Base-by-base conservation (phyloP, 495 filamentous ascomycete genomes). In the Aspergillus sclerotiicarbonarius region DNA sequence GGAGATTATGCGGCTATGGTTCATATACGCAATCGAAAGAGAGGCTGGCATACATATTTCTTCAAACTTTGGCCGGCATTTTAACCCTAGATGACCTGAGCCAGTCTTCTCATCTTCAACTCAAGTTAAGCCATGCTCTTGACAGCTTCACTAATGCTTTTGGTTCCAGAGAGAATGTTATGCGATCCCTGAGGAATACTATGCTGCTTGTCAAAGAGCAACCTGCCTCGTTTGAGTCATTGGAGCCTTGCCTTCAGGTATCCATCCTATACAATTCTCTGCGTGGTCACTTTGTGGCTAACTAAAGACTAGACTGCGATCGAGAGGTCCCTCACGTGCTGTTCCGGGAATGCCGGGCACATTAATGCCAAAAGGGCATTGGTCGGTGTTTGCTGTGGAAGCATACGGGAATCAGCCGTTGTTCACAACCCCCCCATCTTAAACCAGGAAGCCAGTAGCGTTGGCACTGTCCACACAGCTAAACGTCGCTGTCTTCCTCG, bases 191-290 rank as follows among this genome's bases (percentile, higher is more conserved):
- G 16, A 62, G 61, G 30, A 45, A 67, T 55, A 62, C 58, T 18
- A 59, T 69, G 4, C 41, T 77, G 16, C 41, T 72, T 10, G 47
- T 31, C 13, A 32, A 49, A 49, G 8, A 62, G 10, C 58, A 49
- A 16, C 35, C 59, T 49, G 15, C n/a, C 8, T 45, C 41, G 15
- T 53, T 56, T 19, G 35, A 64, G 16, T 19, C 45, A 3, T 57
- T 71, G 37, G 70, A 71, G 18, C 39, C 62, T 20, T 29, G 63
- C 52, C 60, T 77, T 12, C 62, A 60, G 67, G 74, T 77, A 71
- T 18, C 33, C 45, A 45, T 47, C 33, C 16, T 21, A 33, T 16
- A 9, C 2, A 31, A 46, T 29, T 16, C 15, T 39, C 21, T 6
- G 18, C 44, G 12, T 32, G 4, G 41, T 33, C 1, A 12, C 59